phyloP scores from a whole-genome alignment of 148 eudicot species.

The Spergularia marina region DNA sequence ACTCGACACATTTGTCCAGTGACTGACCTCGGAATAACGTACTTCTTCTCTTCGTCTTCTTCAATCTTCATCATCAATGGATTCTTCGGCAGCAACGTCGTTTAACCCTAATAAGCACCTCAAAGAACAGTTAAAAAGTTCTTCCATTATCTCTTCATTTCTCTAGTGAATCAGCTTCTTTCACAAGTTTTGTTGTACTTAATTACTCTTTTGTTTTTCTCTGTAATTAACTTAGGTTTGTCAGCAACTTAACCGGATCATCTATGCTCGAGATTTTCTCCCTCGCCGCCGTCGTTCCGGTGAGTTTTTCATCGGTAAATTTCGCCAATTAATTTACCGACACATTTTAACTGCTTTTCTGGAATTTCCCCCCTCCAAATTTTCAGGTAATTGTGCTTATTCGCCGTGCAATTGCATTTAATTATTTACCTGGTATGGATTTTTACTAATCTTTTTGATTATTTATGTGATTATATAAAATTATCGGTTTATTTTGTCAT shows the following conservation, averaged over 20 bases:
- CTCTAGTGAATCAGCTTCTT: neutral
- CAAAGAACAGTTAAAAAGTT: conserved; percentile 64
- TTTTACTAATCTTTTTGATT: neutral
- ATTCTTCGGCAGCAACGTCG: conserved; percentile 37
- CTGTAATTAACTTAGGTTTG: conserved; percentile 48
- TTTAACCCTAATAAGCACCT: conserved; percentile 76
- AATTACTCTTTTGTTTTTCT: neutral
- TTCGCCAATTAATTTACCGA: conserved; percentile 1
- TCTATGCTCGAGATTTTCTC: conserved; percentile 66
- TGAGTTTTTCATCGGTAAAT: conserved; percentile 25
- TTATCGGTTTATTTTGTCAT: neutral
- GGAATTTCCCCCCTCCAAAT: neutral
- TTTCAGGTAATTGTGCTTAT: conserved; percentile 57
- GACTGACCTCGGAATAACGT: too few relatives aligned
- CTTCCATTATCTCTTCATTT: conserved; percentile 7
- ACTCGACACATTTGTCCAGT: too few relatives aligned
- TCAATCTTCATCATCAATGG: conserved; percentile 40
- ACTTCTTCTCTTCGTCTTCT: neutral
- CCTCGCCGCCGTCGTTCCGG: conserved; percentile 49
- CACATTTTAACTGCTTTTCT: neutral
- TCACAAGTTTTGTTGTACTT: neutral
- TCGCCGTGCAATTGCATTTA: conserved; percentile 49
- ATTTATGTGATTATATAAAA: neutral
- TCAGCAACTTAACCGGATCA: conserved; percentile 90
- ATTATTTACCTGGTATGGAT: conserved; percentile 26